These are phyloP conservation scores for Yamadazyma kanchanaburiensis DNA, from an alignment of 1,139 yeast genomes.

Conservation along the genomic window DNA sequence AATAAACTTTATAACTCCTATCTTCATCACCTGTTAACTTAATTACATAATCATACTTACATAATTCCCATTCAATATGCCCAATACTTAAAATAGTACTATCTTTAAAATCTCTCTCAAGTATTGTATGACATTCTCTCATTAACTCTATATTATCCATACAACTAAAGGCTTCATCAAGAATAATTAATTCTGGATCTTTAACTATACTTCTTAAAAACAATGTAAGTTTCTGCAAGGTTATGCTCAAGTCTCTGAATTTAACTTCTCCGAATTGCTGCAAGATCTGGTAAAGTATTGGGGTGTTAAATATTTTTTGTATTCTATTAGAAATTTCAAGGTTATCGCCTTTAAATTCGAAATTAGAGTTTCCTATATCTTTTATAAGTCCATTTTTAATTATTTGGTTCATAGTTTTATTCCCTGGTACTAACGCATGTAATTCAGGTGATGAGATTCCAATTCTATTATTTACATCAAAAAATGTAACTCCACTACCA, in stretches of 20 bases:
- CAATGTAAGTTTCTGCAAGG: slow-evolving; percentile 76
- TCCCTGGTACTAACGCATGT: slow-evolving; percentile 74
- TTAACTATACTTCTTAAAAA: slow-evolving; percentile 75
- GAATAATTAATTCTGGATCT: slow-evolving; percentile 69
- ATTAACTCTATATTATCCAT: slow-evolving; percentile 68
- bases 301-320: slow-evolving; percentile 15
- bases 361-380: slow-evolving; percentile 57
- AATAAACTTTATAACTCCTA: slow-evolving; percentile 19
- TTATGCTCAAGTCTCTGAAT: slow-evolving; percentile 57
- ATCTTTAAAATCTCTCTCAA: slow-evolving; percentile 47
- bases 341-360: slow-evolving; percentile 21
- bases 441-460: slow-evolving; percentile 92
- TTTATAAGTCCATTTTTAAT: slow-evolving; percentile 68
- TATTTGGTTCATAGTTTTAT: slow-evolving; percentile 49
- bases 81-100: slow-evolving; percentile 78
- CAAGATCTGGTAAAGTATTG: slow-evolving; percentile 25
- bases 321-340: slow-evolving; percentile 6
- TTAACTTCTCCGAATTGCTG: slow-evolving; percentile 25
- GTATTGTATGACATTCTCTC: slow-evolving; percentile 60
- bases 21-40: slow-evolving; percentile 32
- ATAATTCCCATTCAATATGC: slow-evolving; percentile 57
- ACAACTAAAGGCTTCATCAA: slow-evolving; percentile 93
- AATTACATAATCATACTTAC: slow-evolving; percentile 32
- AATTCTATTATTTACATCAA: slow-evolving; percentile 72
- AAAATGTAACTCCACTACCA: slow-evolving; percentile 68